These are phyloP conservation scores for Periconia sp. DNA, from an alignment of 2,329 filamentous ascomycete species.

Conservation along the genomic window DNA sequence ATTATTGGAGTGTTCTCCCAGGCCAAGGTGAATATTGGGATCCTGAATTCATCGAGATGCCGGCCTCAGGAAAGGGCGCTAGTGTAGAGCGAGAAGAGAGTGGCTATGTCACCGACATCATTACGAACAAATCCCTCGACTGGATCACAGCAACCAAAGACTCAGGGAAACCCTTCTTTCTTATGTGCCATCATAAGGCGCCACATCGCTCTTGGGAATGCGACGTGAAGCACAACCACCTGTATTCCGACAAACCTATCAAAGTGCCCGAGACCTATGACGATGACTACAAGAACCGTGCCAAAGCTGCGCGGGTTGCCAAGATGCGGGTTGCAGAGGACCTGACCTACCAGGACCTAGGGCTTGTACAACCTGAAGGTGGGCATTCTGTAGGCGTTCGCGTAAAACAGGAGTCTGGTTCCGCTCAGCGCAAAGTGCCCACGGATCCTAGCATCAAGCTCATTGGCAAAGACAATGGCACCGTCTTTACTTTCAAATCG, in stretches of 20 bases:
- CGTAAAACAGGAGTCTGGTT: not conserved
- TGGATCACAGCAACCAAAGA: constrained; percentile 22
- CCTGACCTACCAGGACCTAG: constrained; percentile 53
- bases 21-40: constrained; percentile 58
- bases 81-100: constrained; percentile 10
- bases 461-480: constrained; percentile 12
- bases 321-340: constrained; percentile 58
- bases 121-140: constrained; percentile 53
- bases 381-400: constrained; percentile 43
- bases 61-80: constrained; percentile 27
- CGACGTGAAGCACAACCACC: constrained; percentile 50
- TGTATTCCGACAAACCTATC: constrained; percentile 50
- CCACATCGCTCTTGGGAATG: constrained; percentile 58
- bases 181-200: constrained; percentile 61
- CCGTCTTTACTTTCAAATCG: too few species aligned
- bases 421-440: constrained; percentile 45
- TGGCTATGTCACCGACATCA: constrained; percentile 57
- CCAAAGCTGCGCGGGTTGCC: constrained; percentile 51
- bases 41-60: constrained; percentile 50
- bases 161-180: constrained; percentile 50
- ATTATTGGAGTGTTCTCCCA: constrained; percentile 54
- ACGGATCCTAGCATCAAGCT: constrained; percentile 43
- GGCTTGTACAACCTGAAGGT: constrained; percentile 56
- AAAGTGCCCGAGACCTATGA: constrained; percentile 54
- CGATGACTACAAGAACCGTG: constrained; percentile 59